A percentile compares a stretch with the other conserved stretches of the same genome.
These are phyloP conservation scores for Phaeosphaeria sp. DNA, from an alignment of 2,329 filamentous ascomycete species.

Conservation along the genomic window DNA sequence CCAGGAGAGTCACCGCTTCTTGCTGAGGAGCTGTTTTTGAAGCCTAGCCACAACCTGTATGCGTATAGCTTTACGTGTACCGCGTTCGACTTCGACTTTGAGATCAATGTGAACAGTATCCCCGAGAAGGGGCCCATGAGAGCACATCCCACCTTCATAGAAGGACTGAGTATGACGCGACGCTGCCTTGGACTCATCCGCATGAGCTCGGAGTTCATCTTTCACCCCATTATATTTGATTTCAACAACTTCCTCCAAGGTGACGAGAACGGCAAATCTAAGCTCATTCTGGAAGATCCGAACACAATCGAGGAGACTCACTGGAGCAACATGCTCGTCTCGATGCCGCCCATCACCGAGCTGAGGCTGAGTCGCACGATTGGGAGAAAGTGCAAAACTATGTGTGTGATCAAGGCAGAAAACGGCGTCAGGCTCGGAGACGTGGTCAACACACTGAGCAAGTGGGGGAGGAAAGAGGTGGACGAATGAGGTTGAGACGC, in stretches of 20 bases:
- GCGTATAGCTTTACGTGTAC: slow-evolving; percentile 13
- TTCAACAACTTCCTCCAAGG: slow-evolving; percentile 5
- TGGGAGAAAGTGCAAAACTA: neutral
- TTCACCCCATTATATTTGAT: slow-evolving; percentile 5
- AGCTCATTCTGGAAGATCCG: neutral
- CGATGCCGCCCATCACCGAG: slow-evolving; percentile 8
- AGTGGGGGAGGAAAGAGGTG: slow-evolving; percentile 1
- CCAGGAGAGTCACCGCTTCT: slow-evolving; percentile 18
- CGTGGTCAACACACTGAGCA: slow-evolving; percentile 3
- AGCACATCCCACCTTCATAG: slow-evolving; percentile 1
- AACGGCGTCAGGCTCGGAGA: slow-evolving; percentile 8
- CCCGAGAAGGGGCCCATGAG: neutral
- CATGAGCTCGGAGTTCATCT: slow-evolving; percentile 4
- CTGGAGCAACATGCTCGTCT: slow-evolving; percentile 9
- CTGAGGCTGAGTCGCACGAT: slow-evolving; percentile 1
- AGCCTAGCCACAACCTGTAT: slow-evolving; percentile 10
- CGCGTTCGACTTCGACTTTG: slow-evolving; percentile 7
- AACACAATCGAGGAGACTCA: neutral
- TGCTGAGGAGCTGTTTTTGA: slow-evolving; percentile 12
- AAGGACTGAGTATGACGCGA: slow-evolving; percentile 5
- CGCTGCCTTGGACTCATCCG: slow-evolving; percentile 5
- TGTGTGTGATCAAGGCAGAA: neutral
- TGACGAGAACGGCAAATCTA: slow-evolving; percentile 1
- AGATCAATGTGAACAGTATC: slow-evolving; percentile 2
- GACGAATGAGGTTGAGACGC: neutral